Conservation (phyloP, 2,329 filamentous ascomycete species). For the Aspergillus aculeatus region DNA sequence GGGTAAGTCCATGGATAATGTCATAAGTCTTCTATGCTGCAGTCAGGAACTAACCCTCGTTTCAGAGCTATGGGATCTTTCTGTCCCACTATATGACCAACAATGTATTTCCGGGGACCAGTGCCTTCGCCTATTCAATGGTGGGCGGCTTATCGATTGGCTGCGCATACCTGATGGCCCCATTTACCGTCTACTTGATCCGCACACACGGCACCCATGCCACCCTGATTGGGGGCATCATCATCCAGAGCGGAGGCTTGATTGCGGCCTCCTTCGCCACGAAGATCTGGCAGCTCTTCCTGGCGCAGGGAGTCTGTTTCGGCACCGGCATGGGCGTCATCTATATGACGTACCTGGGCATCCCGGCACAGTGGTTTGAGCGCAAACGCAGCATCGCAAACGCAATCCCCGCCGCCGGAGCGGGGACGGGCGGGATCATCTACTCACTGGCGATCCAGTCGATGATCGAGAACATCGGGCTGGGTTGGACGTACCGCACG, state of each 20-base stretch:
- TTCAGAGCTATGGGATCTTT: conserved; percentile 6
- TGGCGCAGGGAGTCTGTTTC: conserved; percentile 43
- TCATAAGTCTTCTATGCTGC: neutral
- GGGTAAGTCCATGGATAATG: neutral
- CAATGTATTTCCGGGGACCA: neutral
- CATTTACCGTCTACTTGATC: neutral
- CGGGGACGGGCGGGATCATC: conserved; percentile 42
- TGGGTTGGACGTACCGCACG: conserved; percentile 44
- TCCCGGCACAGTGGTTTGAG: conserved; percentile 46
- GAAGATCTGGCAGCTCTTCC: conserved; percentile 41
- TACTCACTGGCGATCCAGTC: conserved; percentile 36
- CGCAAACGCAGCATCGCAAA: conserved; percentile 41
- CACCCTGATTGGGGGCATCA: conserved; percentile 22
- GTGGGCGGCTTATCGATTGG: conserved; percentile 8
- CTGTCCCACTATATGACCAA: conserved; percentile 8
- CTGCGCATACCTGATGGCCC: conserved; percentile 6
- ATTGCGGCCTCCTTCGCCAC: conserved; percentile 40
- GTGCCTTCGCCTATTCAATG: conserved; percentile 4
- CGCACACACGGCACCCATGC: neutral
- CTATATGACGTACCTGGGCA: conserved; percentile 39
- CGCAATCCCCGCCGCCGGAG: conserved; percentile 41
- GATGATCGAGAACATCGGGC: conserved; percentile 36
- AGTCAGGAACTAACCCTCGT: neutral
- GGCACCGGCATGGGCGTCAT: conserved; percentile 43
- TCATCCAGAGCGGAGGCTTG: conserved; percentile 36